Conservation (phyloP, 2,329 filamentous ascomycete genomes). For the Calonectria pseudoturangicola region DNA sequence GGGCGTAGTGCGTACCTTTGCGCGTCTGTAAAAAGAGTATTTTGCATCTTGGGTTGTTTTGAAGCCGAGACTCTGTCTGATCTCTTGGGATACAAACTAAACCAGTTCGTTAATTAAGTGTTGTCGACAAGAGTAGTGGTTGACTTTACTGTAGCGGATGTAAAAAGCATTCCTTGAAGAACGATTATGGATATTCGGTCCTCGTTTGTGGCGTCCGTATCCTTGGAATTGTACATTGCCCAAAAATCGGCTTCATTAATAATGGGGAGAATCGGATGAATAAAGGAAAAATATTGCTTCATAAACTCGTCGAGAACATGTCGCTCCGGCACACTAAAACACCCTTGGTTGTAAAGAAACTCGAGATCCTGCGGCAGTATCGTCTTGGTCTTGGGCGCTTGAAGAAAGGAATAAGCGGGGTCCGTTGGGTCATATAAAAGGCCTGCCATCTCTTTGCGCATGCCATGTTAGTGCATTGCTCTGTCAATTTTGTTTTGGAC, state of each 20-base stretch:
- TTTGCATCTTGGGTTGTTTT: conserved; percentile 51
- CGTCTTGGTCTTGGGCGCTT: conserved; percentile 46
- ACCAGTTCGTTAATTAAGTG: not conserved
- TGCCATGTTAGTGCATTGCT: not conserved
- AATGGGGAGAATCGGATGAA: conserved; percentile 55
- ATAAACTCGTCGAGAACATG: conserved; percentile 54
- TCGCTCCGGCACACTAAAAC: conserved; percentile 52
- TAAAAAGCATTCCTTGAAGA: conserved; percentile 50
- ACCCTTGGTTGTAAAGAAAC: conserved; percentile 53
- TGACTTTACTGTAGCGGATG: conserved; percentile 47
- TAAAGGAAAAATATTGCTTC: conserved; percentile 55
- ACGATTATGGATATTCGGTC: conserved; percentile 49
- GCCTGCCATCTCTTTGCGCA: not conserved
- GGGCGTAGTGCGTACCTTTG: conserved; percentile 38
- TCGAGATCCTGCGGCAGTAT: conserved; percentile 50
- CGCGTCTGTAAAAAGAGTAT: conserved; percentile 49
- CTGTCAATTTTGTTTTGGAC: not conserved
- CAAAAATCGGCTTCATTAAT: conserved; percentile 53
- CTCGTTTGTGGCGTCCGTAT: conserved; percentile 27
- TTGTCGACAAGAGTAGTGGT: not conserved
- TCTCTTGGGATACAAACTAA: conserved; percentile 48
- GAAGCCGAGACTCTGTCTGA: conserved; percentile 47
- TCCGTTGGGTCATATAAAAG: conserved; percentile 36
- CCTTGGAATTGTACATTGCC: conserved; percentile 47
- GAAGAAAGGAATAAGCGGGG: conserved; percentile 50